Percentiles rank a stretch among this genome's conserved stretches.
phyloP scores from a whole-genome alignment of 495 filamentous ascomycete species.

The Halenospora varia region DNA sequence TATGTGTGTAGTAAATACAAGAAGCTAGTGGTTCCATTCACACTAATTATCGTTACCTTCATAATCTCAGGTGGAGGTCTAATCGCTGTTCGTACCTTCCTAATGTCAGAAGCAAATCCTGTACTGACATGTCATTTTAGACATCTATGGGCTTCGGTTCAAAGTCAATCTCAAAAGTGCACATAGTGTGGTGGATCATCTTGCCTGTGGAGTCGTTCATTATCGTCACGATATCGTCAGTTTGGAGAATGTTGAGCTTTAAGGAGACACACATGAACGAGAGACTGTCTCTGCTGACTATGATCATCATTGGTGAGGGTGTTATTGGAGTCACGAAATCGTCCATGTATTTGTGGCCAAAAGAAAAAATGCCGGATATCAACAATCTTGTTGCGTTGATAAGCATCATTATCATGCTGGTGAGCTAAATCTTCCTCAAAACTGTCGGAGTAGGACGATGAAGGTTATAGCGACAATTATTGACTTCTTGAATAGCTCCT shows the following conservation, averaged over 20 bases:
- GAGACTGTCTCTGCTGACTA: conserved; percentile 59
- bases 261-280: conserved; percentile 59
- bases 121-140: background rate
- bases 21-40: conserved; percentile 29
- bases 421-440: conserved; percentile 5
- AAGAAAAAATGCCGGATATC: conserved; percentile 1
- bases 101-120: background rate
- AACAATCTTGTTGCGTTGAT: conserved; percentile 25
- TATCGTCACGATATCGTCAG: background rate
- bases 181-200: conserved; percentile 6
- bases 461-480: no score
- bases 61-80: conserved; percentile 32
- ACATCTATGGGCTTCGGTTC: conserved; percentile 24
- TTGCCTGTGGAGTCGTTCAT: background rate
- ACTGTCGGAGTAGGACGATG: background rate
- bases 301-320: conserved; percentile 48
- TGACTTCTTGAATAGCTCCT: conserved; percentile 40
- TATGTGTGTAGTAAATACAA: conserved; percentile 23
- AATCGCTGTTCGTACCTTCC: background rate
- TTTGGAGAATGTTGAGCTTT: conserved; percentile 39
- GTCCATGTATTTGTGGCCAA: conserved; percentile 26
- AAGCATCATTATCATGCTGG: conserved; percentile 31
- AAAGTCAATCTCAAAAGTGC: conserved; percentile 3
- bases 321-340: conserved; percentile 40
- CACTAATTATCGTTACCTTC: conserved; percentile 40